A percentile compares a stretch with the other conserved stretches of the same genome.
Evolutionary conservation across 23 red algal species (phyloP).

Genomic region (Agarophyton chilense): DNA sequence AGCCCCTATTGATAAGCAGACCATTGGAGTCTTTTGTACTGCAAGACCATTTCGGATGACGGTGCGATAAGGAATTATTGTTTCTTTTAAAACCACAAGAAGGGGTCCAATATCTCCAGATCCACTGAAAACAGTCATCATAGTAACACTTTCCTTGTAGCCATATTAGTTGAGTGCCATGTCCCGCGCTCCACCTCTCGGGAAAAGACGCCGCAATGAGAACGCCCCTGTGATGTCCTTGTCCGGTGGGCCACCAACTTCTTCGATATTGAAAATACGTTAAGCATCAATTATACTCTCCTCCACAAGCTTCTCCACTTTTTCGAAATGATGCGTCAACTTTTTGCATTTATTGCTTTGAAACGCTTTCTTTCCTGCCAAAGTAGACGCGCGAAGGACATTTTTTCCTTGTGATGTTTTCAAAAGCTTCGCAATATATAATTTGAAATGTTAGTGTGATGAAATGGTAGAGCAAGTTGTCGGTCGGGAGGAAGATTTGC

Average conservation of each 20-base stretch:
- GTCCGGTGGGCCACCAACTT: neutral
- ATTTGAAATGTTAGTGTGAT: neutral
- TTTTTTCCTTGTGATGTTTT: neutral
- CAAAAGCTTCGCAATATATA: neutral
- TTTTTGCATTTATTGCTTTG: neutral
- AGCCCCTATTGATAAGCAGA: neutral
- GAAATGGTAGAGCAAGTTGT: neutral
- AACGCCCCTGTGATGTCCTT: neutral
- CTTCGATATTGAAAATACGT: constrained; percentile 12
- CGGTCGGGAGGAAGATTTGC: neutral
- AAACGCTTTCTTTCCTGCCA: constrained; percentile 19
- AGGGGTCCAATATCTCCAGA: constrained; percentile 12
- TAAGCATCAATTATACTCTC: neutral
- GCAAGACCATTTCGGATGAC: neutral
- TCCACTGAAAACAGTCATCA: constrained; percentile 25
- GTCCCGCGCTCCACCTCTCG: neutral
- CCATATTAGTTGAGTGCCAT: neutral
- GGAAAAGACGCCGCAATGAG: neutral
- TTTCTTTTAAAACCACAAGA: constrained; percentile 28
- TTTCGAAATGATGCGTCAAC: constrained; percentile 15
- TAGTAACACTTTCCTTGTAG: neutral
- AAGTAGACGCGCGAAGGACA: neutral
- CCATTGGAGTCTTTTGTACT: neutral
- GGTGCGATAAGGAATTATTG: constrained; percentile 9
- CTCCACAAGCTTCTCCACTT: neutral